A percentile compares a stretch with the other conserved stretches of the same genome.
These are phyloP conservation scores for Akanthomyces dipterigenus DNA, from an alignment of 2,329 filamentous ascomycete species.

Conservation along the genomic window DNA sequence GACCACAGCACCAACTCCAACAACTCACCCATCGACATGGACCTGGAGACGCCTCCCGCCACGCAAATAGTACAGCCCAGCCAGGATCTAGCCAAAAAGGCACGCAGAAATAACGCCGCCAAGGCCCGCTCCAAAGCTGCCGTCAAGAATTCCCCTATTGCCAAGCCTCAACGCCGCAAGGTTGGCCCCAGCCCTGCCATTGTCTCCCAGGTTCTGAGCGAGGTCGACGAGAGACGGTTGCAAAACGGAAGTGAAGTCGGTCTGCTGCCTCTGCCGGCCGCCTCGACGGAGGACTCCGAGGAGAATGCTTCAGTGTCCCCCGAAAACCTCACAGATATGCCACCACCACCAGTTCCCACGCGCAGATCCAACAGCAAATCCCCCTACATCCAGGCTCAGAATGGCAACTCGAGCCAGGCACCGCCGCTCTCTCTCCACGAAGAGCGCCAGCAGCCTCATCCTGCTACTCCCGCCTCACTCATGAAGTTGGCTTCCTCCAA, in stretches of 20 bases:
- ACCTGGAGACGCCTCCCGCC: constrained; percentile 37
- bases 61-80: constrained; percentile 29
- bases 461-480: constrained; percentile 79
- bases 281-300: constrained; percentile 49
- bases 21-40: constrained; percentile 53
- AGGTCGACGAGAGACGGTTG: constrained; percentile 39
- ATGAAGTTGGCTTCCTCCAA: constrained; percentile 65
- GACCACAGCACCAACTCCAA: constrained; percentile 38
- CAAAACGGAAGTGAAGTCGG: constrained; percentile 32
- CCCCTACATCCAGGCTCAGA: constrained; percentile 57
- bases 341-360: constrained; percentile 59
- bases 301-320: constrained; percentile 61
- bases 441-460: constrained; percentile 42
- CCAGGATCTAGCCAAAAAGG: constrained; percentile 45
- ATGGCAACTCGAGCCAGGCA: constrained; percentile 18
- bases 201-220: constrained; percentile 47
- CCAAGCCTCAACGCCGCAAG: constrained; percentile 57
- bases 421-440: constrained; percentile 9
- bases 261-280: constrained; percentile 31
- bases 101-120: constrained; percentile 43
- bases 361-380: constrained; percentile 59
- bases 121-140: constrained; percentile 46
- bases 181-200: constrained; percentile 45
- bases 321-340: constrained; percentile 58
- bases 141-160: constrained; percentile 65